Conservation (phyloP, 2,329 filamentous ascomycete genomes). For the Pseudogymnoascus sp. region DNA sequence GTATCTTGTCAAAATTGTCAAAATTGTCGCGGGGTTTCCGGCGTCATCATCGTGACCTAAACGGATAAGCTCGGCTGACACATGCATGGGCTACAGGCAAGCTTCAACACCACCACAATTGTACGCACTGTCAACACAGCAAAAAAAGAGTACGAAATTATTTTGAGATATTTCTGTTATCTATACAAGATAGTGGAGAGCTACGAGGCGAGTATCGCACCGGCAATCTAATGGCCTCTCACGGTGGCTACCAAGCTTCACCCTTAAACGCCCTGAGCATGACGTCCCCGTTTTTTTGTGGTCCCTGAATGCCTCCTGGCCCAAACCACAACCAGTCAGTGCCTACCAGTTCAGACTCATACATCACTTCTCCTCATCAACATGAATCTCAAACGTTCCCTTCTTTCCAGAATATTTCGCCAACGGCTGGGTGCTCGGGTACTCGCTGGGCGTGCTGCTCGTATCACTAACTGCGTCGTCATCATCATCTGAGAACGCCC, state of each 20-base stretch:
- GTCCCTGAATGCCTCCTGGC: not conserved
- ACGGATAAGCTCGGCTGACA: not conserved
- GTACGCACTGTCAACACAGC: not conserved
- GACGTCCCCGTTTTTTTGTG: not conserved
- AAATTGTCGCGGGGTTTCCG: not conserved
- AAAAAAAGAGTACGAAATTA: not conserved
- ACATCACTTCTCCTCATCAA: constrained; percentile 21
- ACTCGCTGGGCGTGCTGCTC: constrained; percentile 50
- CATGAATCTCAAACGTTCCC: constrained; percentile 23
- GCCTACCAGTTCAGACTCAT: not conserved
- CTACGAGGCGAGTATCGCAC: not conserved
- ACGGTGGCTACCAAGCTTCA: not conserved
- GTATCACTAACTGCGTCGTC: constrained; percentile 27
- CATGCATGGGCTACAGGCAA: not conserved
- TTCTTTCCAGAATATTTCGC: not conserved
- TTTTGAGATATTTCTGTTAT: not conserved
- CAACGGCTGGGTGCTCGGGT: constrained; percentile 42
- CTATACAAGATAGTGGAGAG: constrained; percentile 8
- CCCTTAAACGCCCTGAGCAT: not conserved
- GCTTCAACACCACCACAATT: not conserved
- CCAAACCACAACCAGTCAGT: not conserved
- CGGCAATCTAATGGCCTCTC: not conserved
- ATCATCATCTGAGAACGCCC: constrained; percentile 12
- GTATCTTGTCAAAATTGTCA: not conserved
- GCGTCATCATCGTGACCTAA: not conserved